Evolutionary conservation across 1,284 basidiomycete species (phyloP).

Genomic region (Ustilago trichophora): DNA sequence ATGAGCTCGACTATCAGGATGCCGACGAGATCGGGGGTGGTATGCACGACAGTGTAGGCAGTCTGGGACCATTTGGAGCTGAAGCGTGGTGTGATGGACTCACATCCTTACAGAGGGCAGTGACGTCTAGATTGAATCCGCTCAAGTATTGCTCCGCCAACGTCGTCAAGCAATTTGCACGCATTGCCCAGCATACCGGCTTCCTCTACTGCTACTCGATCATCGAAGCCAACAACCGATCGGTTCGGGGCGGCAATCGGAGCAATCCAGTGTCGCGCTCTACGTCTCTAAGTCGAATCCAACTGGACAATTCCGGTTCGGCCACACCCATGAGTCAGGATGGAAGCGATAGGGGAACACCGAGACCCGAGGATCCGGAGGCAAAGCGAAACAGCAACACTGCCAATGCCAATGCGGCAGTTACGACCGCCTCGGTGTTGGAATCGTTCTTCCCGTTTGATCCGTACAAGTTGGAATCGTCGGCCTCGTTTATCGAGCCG

Average conservation of each 20-base stretch:
- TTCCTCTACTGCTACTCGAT: constrained; percentile 96
- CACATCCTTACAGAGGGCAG: constrained; percentile 79
- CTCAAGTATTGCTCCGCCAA: constrained; percentile 78
- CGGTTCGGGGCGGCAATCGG: constrained; percentile 19
- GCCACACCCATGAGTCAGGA: constrained; percentile 36
- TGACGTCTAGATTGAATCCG: constrained; percentile 87
- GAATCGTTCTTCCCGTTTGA: constrained; percentile 99
- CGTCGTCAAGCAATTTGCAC: constrained; percentile 93
- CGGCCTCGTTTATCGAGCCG: constrained; percentile 68
- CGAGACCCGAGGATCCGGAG: constrained; percentile 12
- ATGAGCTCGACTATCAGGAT: constrained; percentile 28
- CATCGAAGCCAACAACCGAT: constrained; percentile 77
- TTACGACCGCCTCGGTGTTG: constrained; percentile 69
- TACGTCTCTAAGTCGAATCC: constrained; percentile 27
- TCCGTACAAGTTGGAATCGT: constrained; percentile 84
- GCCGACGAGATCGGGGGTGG: constrained; percentile 41
- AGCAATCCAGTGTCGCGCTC: constrained; percentile 33
- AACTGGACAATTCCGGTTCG: constrained; percentile 16
- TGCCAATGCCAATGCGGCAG: no score
- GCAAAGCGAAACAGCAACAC: neutral
- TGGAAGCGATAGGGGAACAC: constrained; percentile 29
- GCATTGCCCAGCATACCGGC: constrained; percentile 85
- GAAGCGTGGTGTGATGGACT: constrained; percentile 82
- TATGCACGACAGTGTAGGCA: constrained; percentile 44
- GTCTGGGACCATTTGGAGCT: constrained; percentile 29